Evolutionary conservation across 805 yeast species (phyloP).

Genomic region (Metschnikowia lochheadii): DNA sequence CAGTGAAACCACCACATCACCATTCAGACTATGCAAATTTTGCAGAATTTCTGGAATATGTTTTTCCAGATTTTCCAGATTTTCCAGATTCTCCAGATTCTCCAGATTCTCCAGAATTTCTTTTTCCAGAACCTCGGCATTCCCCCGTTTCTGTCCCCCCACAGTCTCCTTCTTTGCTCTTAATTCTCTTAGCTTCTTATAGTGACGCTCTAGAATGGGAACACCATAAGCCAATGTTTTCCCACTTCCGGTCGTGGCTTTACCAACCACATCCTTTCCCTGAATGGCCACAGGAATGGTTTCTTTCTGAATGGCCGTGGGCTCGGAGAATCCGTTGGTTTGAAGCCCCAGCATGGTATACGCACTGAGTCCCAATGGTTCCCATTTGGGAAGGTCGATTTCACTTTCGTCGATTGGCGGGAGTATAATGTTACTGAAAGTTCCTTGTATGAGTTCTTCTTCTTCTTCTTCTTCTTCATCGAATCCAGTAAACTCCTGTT

Average conservation of each 20-base stretch:
- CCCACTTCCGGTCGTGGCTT: slow-evolving; percentile 97
- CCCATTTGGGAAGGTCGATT: slow-evolving; percentile 61
- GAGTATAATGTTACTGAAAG: background rate
- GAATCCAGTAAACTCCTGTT: background rate
- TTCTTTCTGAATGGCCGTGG: slow-evolving; percentile 79
- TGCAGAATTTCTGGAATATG: too few species aligned
- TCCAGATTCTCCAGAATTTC: too few species aligned
- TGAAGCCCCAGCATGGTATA: slow-evolving; percentile 60
- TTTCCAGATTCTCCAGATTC: too few species aligned
- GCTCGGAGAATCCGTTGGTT: slow-evolving; percentile 54
- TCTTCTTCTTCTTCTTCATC: slow-evolving; percentile 3
- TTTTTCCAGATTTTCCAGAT: too few species aligned
- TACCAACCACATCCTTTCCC: slow-evolving; percentile 85
- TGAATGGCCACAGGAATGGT: slow-evolving; percentile 70
- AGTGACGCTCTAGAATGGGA: slow-evolving; percentile 73
- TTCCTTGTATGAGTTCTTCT: slow-evolving; percentile 2
- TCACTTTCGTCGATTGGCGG: slow-evolving; percentile 30
- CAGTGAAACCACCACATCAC: too few species aligned
- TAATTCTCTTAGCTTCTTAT: slow-evolving; percentile 14
- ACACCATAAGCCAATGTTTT: slow-evolving; percentile 94
- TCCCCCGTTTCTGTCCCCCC: too few species aligned
- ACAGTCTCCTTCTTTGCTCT: too few species aligned
- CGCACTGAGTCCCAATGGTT: slow-evolving; percentile 43
- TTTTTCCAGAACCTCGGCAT: too few species aligned
- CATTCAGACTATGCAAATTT: too few species aligned